A percentile compares a stretch with the other conserved stretches of the same genome.
Evolutionary conservation across 352 stramenopile species (phyloP).

Genomic region (Globisporangium echinulatum): DNA sequence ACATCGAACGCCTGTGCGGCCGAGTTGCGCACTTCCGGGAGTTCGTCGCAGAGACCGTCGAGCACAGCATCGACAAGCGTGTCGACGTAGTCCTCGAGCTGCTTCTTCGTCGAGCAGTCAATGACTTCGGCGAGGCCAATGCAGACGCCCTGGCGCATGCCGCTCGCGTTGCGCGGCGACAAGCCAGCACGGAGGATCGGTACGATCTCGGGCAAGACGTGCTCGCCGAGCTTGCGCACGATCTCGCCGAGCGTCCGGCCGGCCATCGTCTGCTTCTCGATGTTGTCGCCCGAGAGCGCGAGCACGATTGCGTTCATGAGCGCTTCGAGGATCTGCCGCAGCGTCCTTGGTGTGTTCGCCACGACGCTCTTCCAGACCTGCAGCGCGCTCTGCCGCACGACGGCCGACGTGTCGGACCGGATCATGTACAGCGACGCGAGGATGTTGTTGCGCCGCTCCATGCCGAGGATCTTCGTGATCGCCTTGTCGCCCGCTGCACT

Average conservation of each 20-base stretch:
- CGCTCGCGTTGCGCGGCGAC: conserved; percentile 43
- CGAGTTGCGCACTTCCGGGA: conserved; percentile 85
- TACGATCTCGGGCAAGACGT: conserved; percentile 97
- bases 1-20: conserved; percentile 96
- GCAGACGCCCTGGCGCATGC: conserved; percentile 93
- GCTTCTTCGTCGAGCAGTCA: conserved; percentile 93
- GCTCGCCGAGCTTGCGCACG: conserved; percentile 98
- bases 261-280: conserved; percentile 88
- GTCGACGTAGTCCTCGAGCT: conserved; percentile 95
- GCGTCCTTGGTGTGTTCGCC: conserved; percentile 94
- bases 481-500: conserved; percentile 77
- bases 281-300: conserved; percentile 88
- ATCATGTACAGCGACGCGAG: conserved; percentile 98
- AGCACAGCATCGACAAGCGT: conserved; percentile 97
- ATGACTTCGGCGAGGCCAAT: conserved; percentile 98
- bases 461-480: conserved; percentile 90
- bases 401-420: conserved; percentile 93
- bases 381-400: conserved; percentile 95
- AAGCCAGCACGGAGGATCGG: conserved; percentile 96
- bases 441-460: conserved; percentile 92
- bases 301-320: conserved; percentile 96
- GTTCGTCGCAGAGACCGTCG: conserved; percentile 95
- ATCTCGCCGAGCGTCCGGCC: conserved; percentile 97
- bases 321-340: conserved; percentile 96
- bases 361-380: conserved; percentile 99